Conservation (phyloP, 352 stramenopile genomes). For the Elongisporangium senticosum region DNA sequence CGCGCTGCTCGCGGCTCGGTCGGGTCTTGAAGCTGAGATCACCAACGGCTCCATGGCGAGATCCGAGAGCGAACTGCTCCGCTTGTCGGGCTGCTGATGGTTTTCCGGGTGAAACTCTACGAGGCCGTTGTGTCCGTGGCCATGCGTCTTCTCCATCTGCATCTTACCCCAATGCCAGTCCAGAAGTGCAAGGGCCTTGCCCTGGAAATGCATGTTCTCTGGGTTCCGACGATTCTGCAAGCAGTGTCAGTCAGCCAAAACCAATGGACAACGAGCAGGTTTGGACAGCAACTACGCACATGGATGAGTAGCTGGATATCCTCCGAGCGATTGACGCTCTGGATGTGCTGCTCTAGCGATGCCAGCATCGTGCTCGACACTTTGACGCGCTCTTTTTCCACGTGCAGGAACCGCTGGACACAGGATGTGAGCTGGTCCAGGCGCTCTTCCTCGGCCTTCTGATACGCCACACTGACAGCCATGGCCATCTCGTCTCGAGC, state of each 20-base stretch:
- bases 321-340: constrained; percentile 57
- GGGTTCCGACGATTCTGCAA: constrained; percentile 63
- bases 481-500: constrained; percentile 87
- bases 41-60: constrained; percentile 12
- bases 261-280: neutral
- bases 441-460: constrained; percentile 79
- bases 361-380: constrained; percentile 52
- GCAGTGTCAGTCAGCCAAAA: neutral
- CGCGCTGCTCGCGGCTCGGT: neutral
- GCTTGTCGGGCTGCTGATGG: neutral
- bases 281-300: constrained; percentile 9
- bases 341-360: constrained; percentile 51
- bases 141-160: constrained; percentile 15
- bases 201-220: constrained; percentile 87
- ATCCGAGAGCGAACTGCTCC: constrained; percentile 5
- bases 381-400: constrained; percentile 72
- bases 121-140: neutral
- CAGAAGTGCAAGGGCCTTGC: constrained; percentile 76
- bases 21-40: constrained; percentile 3
- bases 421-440: constrained; percentile 72
- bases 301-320: constrained; percentile 84
- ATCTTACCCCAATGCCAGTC: constrained; percentile 82
- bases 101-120: neutral
- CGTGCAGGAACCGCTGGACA: constrained; percentile 62
- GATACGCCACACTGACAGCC: constrained; percentile 82